Evolutionary conservation across 2,329 filamentous ascomycete species (phyloP).

Genomic region (Xylaria sp.): DNA sequence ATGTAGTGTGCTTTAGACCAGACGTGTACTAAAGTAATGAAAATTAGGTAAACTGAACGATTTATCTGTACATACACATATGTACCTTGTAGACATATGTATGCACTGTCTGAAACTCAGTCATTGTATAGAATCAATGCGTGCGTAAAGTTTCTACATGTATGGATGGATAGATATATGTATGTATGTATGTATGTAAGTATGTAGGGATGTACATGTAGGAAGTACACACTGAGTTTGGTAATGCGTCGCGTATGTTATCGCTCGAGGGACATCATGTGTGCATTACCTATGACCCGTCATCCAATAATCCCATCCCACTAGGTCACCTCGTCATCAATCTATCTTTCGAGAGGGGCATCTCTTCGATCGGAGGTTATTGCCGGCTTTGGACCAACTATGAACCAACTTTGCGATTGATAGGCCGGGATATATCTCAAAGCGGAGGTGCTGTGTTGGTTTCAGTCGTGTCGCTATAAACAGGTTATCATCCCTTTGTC

Average conservation of each 20-base stretch:
- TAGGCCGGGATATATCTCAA: conserved; percentile 2
- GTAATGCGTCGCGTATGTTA: not conserved
- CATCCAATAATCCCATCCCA: not conserved
- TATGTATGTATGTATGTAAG: too few species aligned
- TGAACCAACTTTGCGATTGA: not conserved
- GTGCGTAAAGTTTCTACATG: too few species aligned
- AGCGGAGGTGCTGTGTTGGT: conserved; percentile 15
- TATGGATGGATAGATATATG: not conserved
- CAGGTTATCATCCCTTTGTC: conserved; percentile 10
- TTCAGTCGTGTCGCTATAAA: conserved; percentile 9
- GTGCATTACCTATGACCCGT: conserved; percentile 1
- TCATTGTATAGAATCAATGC: too few species aligned
- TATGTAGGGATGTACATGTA: not conserved
- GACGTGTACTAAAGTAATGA: too few species aligned
- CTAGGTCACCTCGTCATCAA: not conserved
- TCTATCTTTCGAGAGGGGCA: conserved; percentile 4
- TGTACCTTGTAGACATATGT: too few species aligned
- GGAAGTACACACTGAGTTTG: too few species aligned
- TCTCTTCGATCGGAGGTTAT: conserved; percentile 22
- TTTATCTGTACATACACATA: too few species aligned
- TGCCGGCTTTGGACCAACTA: conserved; percentile 15
- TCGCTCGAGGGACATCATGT: conserved; percentile 1
- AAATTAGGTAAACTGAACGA: too few species aligned
- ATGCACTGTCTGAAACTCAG: too few species aligned
- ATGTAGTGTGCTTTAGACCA: too few species aligned